These are phyloP conservation scores for Botryotinia narcissicola DNA, from an alignment of 2,329 filamentous ascomycete genomes.

Conservation along the genomic window DNA sequence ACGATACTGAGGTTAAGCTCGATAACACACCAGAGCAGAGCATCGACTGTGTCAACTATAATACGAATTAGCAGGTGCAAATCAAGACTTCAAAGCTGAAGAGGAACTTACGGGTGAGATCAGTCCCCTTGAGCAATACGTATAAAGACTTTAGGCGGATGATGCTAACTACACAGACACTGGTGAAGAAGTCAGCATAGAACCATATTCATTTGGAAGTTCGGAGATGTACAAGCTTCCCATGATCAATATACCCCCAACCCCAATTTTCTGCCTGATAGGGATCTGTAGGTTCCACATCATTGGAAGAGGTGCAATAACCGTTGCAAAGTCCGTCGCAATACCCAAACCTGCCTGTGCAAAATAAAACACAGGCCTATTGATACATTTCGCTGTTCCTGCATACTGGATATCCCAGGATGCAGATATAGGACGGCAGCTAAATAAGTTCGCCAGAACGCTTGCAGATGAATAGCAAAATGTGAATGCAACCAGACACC, in stretches of 20 bases:
- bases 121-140: not conserved
- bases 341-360: not conserved
- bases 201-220: not conserved
- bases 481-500: not conserved
- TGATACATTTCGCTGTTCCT: not conserved
- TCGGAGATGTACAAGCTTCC: not conserved
- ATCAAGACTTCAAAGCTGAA: not conserved
- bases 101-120: not conserved
- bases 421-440: not conserved
- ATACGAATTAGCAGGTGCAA: not conserved
- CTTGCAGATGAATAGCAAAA: not conserved
- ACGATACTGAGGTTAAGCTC: not conserved
- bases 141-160: not conserved
- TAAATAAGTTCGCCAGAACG: not conserved
- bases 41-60: not conserved
- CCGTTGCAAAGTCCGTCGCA: not conserved
- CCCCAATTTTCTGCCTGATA: not conserved
- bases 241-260: not conserved
- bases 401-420: not conserved
- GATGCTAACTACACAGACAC: not conserved
- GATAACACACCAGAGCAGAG: not conserved
- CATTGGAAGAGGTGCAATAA: not conserved
- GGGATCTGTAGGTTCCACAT: not conserved
- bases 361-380: not conserved
- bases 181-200: not conserved